phyloP scores from a whole-genome alignment of 2,329 filamentous ascomycete genomes.

The Zopfia rhizophila region DNA sequence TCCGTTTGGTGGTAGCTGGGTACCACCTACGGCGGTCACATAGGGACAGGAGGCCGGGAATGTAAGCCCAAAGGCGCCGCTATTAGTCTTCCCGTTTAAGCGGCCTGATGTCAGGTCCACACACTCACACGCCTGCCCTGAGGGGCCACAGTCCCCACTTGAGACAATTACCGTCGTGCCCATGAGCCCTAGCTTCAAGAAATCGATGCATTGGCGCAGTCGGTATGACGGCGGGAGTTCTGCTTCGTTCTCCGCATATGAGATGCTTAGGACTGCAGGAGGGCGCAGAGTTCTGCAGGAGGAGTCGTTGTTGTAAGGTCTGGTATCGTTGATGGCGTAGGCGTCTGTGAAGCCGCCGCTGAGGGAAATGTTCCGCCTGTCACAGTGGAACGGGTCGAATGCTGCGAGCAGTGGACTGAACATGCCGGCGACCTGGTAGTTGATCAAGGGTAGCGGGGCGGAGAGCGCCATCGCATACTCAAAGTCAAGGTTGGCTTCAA shows the following conservation, averaged over 20 bases:
- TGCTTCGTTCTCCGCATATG: constrained; percentile 65
- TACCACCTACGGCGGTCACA: constrained; percentile 72
- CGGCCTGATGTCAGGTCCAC: no score
- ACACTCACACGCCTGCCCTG: no score
- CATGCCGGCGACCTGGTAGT: constrained; percentile 59
- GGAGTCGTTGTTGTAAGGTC: no score
- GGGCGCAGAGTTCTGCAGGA: no score
- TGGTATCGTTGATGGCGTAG: constrained; percentile 65
- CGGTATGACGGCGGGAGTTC: constrained; percentile 61
- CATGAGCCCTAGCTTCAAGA: constrained; percentile 61
- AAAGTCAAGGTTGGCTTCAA: constrained; percentile 66
- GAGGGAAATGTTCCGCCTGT: constrained; percentile 38
- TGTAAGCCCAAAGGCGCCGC: constrained; percentile 60
- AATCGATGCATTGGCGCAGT: constrained; percentile 59
- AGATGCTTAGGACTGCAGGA: constrained; percentile 66
- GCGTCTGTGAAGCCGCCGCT: constrained; percentile 57
- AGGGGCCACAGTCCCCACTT: constrained; percentile 54
- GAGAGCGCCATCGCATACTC: constrained; percentile 65
- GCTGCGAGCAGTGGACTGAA: constrained; percentile 58
- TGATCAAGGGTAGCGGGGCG: constrained; percentile 62
- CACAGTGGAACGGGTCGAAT: no score
- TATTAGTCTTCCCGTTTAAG: constrained; percentile 6
- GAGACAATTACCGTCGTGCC: constrained; percentile 61
- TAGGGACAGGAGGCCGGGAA: constrained; percentile 74
- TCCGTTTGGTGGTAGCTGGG: constrained; percentile 29